A percentile compares a stretch with the other conserved stretches of the same genome.
Conservation (phyloP, 2,329 filamentous ascomycete genomes). For the Cladobotryum protrusum region DNA sequence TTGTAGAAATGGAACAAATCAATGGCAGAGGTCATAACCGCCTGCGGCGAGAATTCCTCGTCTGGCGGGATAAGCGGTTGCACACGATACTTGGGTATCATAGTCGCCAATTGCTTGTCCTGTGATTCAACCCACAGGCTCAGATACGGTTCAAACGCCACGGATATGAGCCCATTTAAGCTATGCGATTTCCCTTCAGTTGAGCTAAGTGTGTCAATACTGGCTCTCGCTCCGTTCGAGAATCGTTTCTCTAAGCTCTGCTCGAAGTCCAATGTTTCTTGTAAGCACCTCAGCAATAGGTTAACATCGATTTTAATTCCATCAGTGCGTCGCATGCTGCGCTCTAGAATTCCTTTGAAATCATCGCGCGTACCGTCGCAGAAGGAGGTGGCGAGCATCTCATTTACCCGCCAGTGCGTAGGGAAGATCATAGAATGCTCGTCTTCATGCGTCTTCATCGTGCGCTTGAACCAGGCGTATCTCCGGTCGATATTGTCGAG, state of each 20-base stretch:
- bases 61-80: slow-evolving; percentile 75
- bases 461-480: slow-evolving; percentile 94
- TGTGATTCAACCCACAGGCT: slow-evolving; percentile 97
- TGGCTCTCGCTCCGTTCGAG: slow-evolving; percentile 64
- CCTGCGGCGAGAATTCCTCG: slow-evolving; percentile 86
- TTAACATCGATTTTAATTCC: slow-evolving; percentile 84
- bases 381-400: slow-evolving; percentile 83
- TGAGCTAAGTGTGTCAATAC: slow-evolving; percentile 84
- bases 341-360: slow-evolving; percentile 86
- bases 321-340: slow-evolving; percentile 71
- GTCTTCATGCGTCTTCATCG: slow-evolving; percentile 91
- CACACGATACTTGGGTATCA: slow-evolving; percentile 82
- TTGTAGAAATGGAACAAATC: slow-evolving; percentile 98
- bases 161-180: slow-evolving; percentile 88
- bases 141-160: slow-evolving; percentile 94
- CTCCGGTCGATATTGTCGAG: slow-evolving; percentile 92
- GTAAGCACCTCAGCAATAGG: slow-evolving; percentile 77
- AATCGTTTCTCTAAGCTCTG: slow-evolving; percentile 84
- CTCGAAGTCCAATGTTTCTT: slow-evolving; percentile 96
- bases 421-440: slow-evolving; percentile 89
- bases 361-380: slow-evolving; percentile 95
- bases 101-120: slow-evolving; percentile 74
- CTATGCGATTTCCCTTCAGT: slow-evolving; percentile 67
- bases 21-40: slow-evolving; percentile 88
- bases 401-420: slow-evolving; percentile 78